phyloP scores from a whole-genome alignment of 139 green algal genomes.

The Prasinococcaceae sp. region DNA sequence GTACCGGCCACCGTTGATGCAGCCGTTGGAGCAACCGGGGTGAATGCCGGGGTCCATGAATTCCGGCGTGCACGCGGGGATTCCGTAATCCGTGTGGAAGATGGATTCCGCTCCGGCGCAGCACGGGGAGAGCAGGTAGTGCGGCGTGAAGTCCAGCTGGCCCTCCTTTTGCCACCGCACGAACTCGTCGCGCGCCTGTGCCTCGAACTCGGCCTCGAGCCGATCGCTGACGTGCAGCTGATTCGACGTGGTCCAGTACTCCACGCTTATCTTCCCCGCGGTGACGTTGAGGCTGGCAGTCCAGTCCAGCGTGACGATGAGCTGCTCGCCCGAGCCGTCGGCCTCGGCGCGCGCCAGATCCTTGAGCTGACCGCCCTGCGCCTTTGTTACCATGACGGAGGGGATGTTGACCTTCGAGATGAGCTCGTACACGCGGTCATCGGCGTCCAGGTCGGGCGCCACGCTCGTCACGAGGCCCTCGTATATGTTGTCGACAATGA shows the following conservation, averaged over 20 bases:
- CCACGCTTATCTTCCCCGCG: not conserved
- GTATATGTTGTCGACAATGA: not conserved
- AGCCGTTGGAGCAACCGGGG: not conserved
- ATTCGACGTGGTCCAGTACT: constrained; percentile 5
- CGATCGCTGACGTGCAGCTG: not conserved
- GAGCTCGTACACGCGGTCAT: not conserved
- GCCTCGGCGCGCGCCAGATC: not conserved
- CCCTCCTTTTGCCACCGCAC: not conserved
- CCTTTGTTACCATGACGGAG: not conserved
- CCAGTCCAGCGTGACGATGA: not conserved
- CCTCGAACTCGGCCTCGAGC: not conserved
- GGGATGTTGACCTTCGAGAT: not conserved
- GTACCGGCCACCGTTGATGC: constrained; percentile 5
- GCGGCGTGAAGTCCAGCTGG: not conserved
- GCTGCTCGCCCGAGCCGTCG: not conserved
- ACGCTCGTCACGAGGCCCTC: constrained; percentile 3
- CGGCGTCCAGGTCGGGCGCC: not conserved
- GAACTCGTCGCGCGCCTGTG: not conserved
- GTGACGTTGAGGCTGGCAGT: not conserved
- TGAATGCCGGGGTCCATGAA: no score
- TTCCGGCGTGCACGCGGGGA: no score
- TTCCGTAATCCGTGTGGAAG: not conserved
- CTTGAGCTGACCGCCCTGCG: not conserved
- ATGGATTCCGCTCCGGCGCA: not conserved
- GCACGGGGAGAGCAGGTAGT: constrained; percentile 2